Conservation (phyloP, 1,284 basidiomycete genomes). For the Sanghuangporus baumii region DNA sequence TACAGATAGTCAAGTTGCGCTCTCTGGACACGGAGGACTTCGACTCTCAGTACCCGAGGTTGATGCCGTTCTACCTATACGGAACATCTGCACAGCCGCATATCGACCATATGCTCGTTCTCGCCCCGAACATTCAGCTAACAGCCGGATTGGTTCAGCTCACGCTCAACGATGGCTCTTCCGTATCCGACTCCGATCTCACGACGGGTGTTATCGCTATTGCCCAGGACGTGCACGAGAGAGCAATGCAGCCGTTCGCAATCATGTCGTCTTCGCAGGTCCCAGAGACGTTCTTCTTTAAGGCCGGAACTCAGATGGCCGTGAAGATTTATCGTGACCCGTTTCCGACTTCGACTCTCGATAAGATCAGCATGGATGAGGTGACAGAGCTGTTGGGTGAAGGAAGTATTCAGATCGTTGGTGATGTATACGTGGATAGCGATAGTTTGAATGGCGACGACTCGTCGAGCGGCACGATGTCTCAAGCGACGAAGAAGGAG, state of each 20-base stretch:
- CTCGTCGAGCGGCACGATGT: neutral
- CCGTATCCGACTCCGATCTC: conserved; percentile 19
- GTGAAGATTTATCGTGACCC: conserved; percentile 1
- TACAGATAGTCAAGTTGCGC: conserved; percentile 30
- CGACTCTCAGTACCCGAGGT: conserved; percentile 27
- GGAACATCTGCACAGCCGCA: conserved; percentile 29
- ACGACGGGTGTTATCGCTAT: conserved; percentile 23
- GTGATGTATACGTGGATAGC: conserved; percentile 9
- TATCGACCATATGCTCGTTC: conserved; percentile 36
- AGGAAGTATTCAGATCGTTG: neutral
- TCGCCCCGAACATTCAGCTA: conserved; percentile 36
- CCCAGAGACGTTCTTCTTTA: conserved; percentile 19
- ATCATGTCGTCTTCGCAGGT: conserved; percentile 15
- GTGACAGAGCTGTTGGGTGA: neutral
- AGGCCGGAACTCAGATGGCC: neutral
- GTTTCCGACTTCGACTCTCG: neutral
- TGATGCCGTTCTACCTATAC: conserved; percentile 40
- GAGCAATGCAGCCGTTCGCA: conserved; percentile 30
- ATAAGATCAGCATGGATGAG: neutral
- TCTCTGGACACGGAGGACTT: conserved; percentile 23
- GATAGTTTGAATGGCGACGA: neutral
- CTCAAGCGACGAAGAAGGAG: neutral
- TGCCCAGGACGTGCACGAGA: conserved; percentile 23
- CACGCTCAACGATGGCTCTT: conserved; percentile 18
- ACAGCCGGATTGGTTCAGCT: conserved; percentile 26